These are phyloP conservation scores for Chalciporus piperatus DNA, from an alignment of 768 basidiomycete species.

Conservation along the genomic window DNA sequence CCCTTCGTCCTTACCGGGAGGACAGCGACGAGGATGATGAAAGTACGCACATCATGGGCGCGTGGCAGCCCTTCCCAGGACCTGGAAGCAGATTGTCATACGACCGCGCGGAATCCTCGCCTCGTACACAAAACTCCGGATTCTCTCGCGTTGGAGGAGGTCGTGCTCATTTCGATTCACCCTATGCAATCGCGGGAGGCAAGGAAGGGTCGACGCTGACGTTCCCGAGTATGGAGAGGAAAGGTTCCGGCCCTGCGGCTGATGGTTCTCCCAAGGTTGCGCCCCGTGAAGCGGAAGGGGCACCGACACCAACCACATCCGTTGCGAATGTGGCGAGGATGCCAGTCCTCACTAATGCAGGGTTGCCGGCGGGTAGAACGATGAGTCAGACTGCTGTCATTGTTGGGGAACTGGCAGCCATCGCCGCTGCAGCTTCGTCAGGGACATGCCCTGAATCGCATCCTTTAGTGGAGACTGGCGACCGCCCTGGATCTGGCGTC, in stretches of 20 bases:
- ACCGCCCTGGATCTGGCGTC: not conserved
- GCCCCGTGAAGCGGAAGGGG: slow-evolving; percentile 37
- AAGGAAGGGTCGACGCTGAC: slow-evolving; percentile 56
- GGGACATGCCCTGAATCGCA: slow-evolving; percentile 18
- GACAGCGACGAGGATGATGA: slow-evolving; percentile 72
- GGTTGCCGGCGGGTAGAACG: slow-evolving; percentile 62
- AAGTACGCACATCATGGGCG: slow-evolving; percentile 85
- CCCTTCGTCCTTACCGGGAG: slow-evolving; percentile 69
- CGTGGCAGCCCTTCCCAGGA: slow-evolving; percentile 79
- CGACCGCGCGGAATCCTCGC: slow-evolving; percentile 27
- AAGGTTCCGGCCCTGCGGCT: slow-evolving; percentile 20
- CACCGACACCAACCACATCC: slow-evolving; percentile 51
- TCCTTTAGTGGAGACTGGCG: slow-evolving; percentile 18
- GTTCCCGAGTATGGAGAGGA: slow-evolving; percentile 61
- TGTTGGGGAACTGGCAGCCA: slow-evolving; percentile 50
- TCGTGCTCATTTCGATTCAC: slow-evolving; percentile 78
- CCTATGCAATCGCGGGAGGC: slow-evolving; percentile 67
- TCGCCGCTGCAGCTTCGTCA: slow-evolving; percentile 18
- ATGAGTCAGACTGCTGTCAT: slow-evolving; percentile 84
- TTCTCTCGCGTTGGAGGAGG: slow-evolving; percentile 90
- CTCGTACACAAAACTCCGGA: slow-evolving; percentile 46
- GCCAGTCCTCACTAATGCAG: slow-evolving; percentile 31
- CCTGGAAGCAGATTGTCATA: slow-evolving; percentile 24
- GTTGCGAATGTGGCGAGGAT: slow-evolving; percentile 45
- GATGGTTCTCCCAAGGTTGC: slow-evolving; percentile 22